Evolutionary conservation across 2,329 filamentous ascomycete genomes (phyloP).

Genomic region (Clonostachys chloroleuca): DNA sequence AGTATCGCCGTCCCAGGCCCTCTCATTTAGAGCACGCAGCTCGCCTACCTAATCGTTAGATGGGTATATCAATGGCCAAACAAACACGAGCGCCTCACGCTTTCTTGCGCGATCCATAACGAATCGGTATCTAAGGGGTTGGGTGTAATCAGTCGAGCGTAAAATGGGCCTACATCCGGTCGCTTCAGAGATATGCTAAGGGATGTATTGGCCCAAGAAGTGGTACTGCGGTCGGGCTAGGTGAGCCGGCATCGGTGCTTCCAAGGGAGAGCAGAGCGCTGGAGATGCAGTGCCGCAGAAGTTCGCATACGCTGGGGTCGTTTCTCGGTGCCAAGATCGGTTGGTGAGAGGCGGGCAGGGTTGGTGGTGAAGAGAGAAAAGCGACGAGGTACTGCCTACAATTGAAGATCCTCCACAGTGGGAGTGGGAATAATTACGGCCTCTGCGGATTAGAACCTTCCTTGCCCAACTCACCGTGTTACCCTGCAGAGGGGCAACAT

Average conservation of each 20-base stretch:
- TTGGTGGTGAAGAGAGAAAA: too few relatives aligned
- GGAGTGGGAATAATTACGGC: too few relatives aligned
- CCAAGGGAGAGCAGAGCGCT: conserved; percentile 63
- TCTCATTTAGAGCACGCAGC: conserved; percentile 81
- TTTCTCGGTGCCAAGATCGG: too few relatives aligned
- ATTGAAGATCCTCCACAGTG: too few relatives aligned
- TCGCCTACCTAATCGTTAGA: conserved; percentile 59
- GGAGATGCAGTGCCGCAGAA: too few relatives aligned
- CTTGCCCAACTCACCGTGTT: too few relatives aligned
- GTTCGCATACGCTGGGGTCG: too few relatives aligned
- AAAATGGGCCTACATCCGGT: conserved; percentile 39
- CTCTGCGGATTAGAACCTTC: too few relatives aligned
- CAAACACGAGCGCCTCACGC: conserved; percentile 34
- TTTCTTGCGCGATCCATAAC: conserved; percentile 62
- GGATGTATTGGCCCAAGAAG: conserved; percentile 28
- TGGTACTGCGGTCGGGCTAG: conserved; percentile 23
- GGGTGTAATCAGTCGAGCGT: background rate
- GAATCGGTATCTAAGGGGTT: conserved; percentile 6
- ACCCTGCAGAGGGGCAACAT: too few relatives aligned
- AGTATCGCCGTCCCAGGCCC: conserved; percentile 84
- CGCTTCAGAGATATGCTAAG: conserved; percentile 32
- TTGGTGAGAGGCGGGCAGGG: too few relatives aligned
- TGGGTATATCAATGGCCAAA: conserved; percentile 1
- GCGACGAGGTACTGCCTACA: too few relatives aligned
- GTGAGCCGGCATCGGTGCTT: conserved; percentile 31